Evolutionary conservation across 2,329 filamentous ascomycete genomes (phyloP), one percentile per base, ranked within the genome.

Genomic region (Cercospora beticola): DNA sequence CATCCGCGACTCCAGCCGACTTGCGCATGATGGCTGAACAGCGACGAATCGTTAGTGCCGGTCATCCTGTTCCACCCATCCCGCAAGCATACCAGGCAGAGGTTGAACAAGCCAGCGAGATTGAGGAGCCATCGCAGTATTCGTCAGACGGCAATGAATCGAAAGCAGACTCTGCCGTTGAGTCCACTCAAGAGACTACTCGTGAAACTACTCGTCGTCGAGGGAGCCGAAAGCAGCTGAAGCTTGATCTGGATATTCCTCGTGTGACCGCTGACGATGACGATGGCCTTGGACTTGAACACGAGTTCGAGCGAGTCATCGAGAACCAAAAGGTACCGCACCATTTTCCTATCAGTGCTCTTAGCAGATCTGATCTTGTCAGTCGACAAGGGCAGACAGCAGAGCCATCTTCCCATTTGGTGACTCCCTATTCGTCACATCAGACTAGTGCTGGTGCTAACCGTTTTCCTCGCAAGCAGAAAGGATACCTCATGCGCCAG

Each of bases 401-500:
- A 23, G 62, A 68, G 54, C 36, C 54, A 30, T 28, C 65, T 31
- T 68, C 69, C n/a, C 62, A 68, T 49, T 54, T 61, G 7, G 60
- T 68, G 23, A 64, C 71, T 14, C 61, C 63, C 21, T 73, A 61
- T 60, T 69, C 66, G 36, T 54, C 68, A 26, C 70, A 69, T 59
- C 56, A 67, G 46, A 30, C 65, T 54, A 71, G 65, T 30, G 66
- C 70, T 70, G 72, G 69, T 70, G 81, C 85, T 88, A 76, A 85
- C 80, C 64, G 68, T 31, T 73, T 73, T 77, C 76, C 82, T 75
- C 84, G 81, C 74, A 86, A 85, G 88, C 91, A 97, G 94, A 94
- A 96, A 84, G 95, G 95, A 66, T 99, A 99, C 78, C 86, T 98
- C 57, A 99, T 98, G 94, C 90, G 95, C 76, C 94, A 99, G 76